Evolutionary conservation across 371 early-diverging fungal species (phyloP).

Genomic region (Funneliformis caledonium): DNA sequence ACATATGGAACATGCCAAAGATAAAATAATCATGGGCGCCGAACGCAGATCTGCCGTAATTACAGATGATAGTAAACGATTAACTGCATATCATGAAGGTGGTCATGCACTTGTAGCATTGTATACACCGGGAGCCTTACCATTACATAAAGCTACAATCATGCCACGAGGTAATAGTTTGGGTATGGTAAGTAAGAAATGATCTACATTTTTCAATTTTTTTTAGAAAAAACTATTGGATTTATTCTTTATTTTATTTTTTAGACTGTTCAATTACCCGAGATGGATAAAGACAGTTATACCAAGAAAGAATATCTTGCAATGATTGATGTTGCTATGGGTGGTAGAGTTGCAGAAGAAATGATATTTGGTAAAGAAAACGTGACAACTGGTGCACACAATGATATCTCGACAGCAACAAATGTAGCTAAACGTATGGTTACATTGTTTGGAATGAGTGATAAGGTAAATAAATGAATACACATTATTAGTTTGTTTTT

Average conservation of each 20-base stretch:
- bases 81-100: conserved; percentile 98
- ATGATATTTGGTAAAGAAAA: conserved; percentile 91
- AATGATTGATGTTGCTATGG: conserved; percentile 95
- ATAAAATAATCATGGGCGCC: conserved; percentile 97
- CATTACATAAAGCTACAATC: conserved; percentile 98
- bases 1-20: conserved; percentile 96
- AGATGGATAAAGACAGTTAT: conserved; percentile 87
- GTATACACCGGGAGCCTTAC: conserved; percentile 94
- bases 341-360: conserved; percentile 96
- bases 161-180: conserved; percentile 95
- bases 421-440: conserved; percentile 93
- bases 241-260: background rate
- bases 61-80: conserved; percentile 80
- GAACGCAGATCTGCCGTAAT: conserved; percentile 92
- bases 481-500: background rate
- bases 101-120: conserved; percentile 97
- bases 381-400: conserved; percentile 93
- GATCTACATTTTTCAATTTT: background rate
- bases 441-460: conserved; percentile 92
- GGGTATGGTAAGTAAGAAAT: conserved; percentile 66
- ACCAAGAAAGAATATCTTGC: conserved; percentile 87
- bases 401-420: conserved; percentile 92
- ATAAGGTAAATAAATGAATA: conserved; percentile 60
- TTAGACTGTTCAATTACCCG: conserved; percentile 90
- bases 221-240: background rate